Base-by-base conservation (phyloP, 768 basidiomycete genomes). In the Clitopilus passeckerianus region DNA sequence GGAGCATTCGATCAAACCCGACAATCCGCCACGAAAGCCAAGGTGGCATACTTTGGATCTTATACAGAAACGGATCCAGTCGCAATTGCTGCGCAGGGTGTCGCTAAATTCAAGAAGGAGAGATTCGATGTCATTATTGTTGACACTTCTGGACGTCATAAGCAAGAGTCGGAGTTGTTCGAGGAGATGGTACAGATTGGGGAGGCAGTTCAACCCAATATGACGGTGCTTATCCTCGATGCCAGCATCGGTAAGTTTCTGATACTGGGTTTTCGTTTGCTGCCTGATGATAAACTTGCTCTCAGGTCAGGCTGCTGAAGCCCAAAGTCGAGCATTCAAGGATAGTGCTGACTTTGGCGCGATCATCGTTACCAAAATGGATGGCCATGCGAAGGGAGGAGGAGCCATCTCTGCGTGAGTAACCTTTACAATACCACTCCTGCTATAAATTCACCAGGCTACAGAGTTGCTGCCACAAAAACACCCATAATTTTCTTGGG, bases 51-150 rank as follows among this genome's bases (percentile, higher is more conserved):
- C 82, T 99, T 95, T 75, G 97, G 97, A 20, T 95, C 92, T 56
- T 98, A 99, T 75, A 99, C 97, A 37, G 97, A 99, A 74, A 98
- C 95, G 16, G 95, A 99, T 71, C 97, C 97, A 1, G 97, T 98
- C 6, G 80, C 87, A 0, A 98, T 97, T 65, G 95, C 97, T 10
- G 87, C 91, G 1, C 87, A 96, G 69, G 97, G 97, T 70, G 97
- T 98, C 9, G 77, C 86, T 10, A 98, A 99, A 72, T 99, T 99
- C 81, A 92, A 95, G 76, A 95, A 98, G 77, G 96, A 98, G 71
- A 83, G 94, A 35, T 98, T 99, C 68, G 97, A 99, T 60, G 92
- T 99, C 50, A 95, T 99, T 66, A 97, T 99, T 60, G 96, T 99
- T 54, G 97, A 99, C 72, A 99, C 97, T 0, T 95, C 93, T 27